Conservation (phyloP, 192 early-diverging fungal species). For the Anaeromyces robustus region DNA sequence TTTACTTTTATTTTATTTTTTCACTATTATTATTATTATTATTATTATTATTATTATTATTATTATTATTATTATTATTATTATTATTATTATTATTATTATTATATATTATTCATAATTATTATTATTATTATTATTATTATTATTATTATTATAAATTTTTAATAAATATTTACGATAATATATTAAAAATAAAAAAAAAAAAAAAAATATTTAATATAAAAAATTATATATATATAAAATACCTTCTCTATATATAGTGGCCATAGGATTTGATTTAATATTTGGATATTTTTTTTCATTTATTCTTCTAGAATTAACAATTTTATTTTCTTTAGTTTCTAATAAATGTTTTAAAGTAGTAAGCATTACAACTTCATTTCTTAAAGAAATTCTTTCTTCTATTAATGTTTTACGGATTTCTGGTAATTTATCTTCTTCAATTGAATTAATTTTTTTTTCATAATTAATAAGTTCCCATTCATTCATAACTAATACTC, state of each 20-base stretch:
- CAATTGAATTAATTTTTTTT: background rate
- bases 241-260: background rate
- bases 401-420: background rate
- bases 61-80: too few species aligned
- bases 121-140: too few species aligned
- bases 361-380: slow-evolving; percentile 37
- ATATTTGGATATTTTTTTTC: background rate
- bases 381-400: slow-evolving; percentile 26
- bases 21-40: too few species aligned
- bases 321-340: slow-evolving; percentile 10
- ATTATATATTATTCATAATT: too few species aligned
- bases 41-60: too few species aligned
- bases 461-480: background rate
- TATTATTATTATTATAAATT: too few species aligned
- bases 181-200: too few species aligned
- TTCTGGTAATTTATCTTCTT: slow-evolving; percentile 14
- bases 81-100: too few species aligned
- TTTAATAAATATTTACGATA: too few species aligned
- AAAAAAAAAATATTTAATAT: too few species aligned
- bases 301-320: background rate
- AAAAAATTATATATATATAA: too few species aligned
- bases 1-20: too few species aligned
- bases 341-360: slow-evolving; percentile 24
- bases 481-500: slow-evolving; percentile 51
- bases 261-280: background rate